Evolutionary conservation across 83 land plant genomes (phyloP).

Genomic region (Thuja plicata): DNA sequence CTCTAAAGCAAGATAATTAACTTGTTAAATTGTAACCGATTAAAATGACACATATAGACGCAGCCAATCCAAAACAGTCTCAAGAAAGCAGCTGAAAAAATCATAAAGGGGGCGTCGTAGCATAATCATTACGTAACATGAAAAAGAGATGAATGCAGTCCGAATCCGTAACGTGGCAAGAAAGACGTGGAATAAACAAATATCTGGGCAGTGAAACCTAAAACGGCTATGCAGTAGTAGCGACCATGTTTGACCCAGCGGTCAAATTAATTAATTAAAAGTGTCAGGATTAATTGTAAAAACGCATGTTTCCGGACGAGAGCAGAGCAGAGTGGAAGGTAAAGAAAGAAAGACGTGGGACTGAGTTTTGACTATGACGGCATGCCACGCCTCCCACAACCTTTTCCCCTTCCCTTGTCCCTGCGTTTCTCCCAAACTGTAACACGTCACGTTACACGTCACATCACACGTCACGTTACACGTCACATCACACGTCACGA

Average conservation of each 20-base stretch:
- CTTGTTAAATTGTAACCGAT: too few species aligned
- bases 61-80: too few species aligned
- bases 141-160: too few species aligned
- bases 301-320: background rate
- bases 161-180: too few species aligned
- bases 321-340: too few species aligned
- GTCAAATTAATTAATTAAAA: background rate
- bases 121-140: too few species aligned
- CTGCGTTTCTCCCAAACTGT: background rate
- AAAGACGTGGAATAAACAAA: too few species aligned
- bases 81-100: too few species aligned
- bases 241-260: background rate
- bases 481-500: background rate
- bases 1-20: too few species aligned
- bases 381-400: slow-evolving; percentile 12
- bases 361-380: slow-evolving; percentile 14
- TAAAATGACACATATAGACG: too few species aligned
- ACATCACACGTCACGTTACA: background rate
- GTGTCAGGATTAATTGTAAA: background rate
- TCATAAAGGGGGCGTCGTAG: too few species aligned
- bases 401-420: background rate
- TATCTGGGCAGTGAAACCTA: too few species aligned
- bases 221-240: background rate
- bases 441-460: background rate
- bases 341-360: slow-evolving; percentile 5